Percentiles rank a stretch among this genome's conserved stretches.
Evolutionary conservation across 306 rosid species (phyloP).

Genomic region (Dryas alaskensis): DNA sequence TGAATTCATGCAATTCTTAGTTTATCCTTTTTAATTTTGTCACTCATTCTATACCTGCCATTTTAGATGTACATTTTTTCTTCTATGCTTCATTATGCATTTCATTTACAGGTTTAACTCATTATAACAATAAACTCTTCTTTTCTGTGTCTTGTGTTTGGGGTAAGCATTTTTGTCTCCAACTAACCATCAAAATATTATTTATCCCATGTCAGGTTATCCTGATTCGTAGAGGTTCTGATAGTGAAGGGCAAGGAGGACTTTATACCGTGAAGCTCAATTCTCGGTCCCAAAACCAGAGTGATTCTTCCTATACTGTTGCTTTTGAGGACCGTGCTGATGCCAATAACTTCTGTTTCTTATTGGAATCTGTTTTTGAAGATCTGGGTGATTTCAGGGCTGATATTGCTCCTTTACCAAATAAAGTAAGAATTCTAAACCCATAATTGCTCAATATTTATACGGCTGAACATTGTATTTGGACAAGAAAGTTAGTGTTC

Average conservation of each 20-base stretch:
- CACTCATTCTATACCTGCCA: not conserved
- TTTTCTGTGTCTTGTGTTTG: not conserved
- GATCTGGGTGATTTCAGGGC: slow-evolving; percentile 68
- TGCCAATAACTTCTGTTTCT: slow-evolving; percentile 72
- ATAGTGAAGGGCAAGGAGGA: slow-evolving; percentile 46
- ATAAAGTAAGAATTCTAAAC: slow-evolving; percentile 46
- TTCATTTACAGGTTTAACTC: slow-evolving; percentile 1
- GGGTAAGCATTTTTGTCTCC: slow-evolving; percentile 16
- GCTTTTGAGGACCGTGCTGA: slow-evolving; percentile 76
- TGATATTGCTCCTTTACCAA: slow-evolving; percentile 58
- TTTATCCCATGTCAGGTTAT: slow-evolving; percentile 49
- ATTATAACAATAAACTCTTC: not conserved
- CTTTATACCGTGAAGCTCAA: slow-evolving; percentile 50
- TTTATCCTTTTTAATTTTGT: not conserved
- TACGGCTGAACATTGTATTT: slow-evolving; percentile 8
- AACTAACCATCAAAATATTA: slow-evolving; percentile 18
- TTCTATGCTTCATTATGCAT: not conserved
- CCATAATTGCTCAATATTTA: not conserved
- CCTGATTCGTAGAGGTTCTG: slow-evolving; percentile 55
- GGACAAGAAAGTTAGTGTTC: slow-evolving; percentile 20
- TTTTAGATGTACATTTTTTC: not conserved
- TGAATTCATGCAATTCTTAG: not conserved
- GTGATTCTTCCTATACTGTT: slow-evolving; percentile 50
- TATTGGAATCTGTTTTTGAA: slow-evolving; percentile 65
- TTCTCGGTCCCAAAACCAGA: slow-evolving; percentile 36